Percentiles rank a stretch among this genome's conserved stretches.
phyloP scores from a whole-genome alignment of 1,284 basidiomycete genomes.

The Cutaneotrichosporon dermatis region DNA sequence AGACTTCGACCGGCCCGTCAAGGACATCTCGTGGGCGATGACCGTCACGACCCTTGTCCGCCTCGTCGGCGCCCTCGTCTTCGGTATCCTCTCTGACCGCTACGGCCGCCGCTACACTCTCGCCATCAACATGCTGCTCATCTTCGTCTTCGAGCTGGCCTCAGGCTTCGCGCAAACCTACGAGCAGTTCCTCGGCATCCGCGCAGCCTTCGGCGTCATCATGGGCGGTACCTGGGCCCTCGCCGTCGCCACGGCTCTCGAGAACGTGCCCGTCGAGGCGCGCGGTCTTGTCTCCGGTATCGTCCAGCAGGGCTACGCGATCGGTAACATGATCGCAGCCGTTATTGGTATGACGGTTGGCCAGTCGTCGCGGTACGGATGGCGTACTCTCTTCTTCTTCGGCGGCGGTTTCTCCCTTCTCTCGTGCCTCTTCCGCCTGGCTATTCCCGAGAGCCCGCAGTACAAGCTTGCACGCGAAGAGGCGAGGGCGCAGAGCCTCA shows the following conservation, averaged over 20 bases:
- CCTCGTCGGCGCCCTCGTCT: conserved; percentile 77
- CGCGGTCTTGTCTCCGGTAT: conserved; percentile 83
- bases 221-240: conserved; percentile 63
- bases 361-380: conserved; percentile 33
- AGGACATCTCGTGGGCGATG: conserved; percentile 61
- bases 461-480: conserved; percentile 53
- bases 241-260: conserved; percentile 57
- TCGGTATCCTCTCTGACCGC: conserved; percentile 70
- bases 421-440: conserved; percentile 63
- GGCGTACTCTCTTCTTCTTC: conserved; percentile 51
- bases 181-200: conserved; percentile 51
- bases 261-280: conserved; percentile 77
- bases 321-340: conserved; percentile 54
- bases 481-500: conserved; percentile 44
- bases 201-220: conserved; percentile 72
- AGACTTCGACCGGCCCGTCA: conserved; percentile 35
- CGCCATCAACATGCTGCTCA: conserved; percentile 66
- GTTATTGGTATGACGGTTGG: conserved; percentile 60
- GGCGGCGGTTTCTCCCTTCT: conserved; percentile 63
- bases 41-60: conserved; percentile 90
- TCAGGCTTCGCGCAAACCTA: conserved; percentile 54
- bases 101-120: conserved; percentile 92
- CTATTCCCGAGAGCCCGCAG: conserved; percentile 72
- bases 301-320: conserved; percentile 73
- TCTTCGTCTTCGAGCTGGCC: conserved; percentile 72